Evolutionary conservation across 345 rosid species (phyloP), one percentile per base, ranked within the genome.

Genomic region (Excoecaria cochinchinensis): DNA sequence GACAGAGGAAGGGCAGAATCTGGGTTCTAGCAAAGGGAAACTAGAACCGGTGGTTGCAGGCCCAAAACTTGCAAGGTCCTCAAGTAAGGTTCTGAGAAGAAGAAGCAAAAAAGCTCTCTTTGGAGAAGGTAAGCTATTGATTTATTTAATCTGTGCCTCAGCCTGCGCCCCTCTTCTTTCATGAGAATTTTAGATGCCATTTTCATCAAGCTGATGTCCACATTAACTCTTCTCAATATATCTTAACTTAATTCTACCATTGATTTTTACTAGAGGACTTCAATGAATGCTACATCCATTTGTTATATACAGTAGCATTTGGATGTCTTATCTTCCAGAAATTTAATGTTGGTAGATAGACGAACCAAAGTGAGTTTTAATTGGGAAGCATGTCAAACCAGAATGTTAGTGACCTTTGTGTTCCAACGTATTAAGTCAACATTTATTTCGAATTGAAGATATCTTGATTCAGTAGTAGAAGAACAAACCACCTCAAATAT

Each of bases 1-100:
- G 71, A 90, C 95, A 67, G 91, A 91, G 58, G 90, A 90, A 88
- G 96, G 92, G 76, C 75, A 84, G 77, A 81, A 85, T 47, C 56
- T 86, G 77, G 76, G 81, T 55, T 74, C 70, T 74, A 58, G n/a
- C 62, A 82, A 81, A 78, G 94, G 86, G 67, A 83, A 83, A 72
- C 71, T 86, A 67, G 87, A 84, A 77, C 64, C 75, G 67, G 89
- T 84, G 66, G 50, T 66, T 65, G 51, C 24, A 21, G 58, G 55
- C 44, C 46, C 74, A 77, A 77, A 83, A 82, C 58, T 63, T 84
- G 76, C 81, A 69, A 85, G 82, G 70, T 47, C 77, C 44, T 48
- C 77, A 24, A 77, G 39, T 21, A 78, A 78, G 74, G 70, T 70
- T 60, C 44, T 65, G 13, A 73, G 77, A 67, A 78, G 73, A 69